Evolutionary conservation across 768 basidiomycete species (phyloP), one percentile per base, ranked within the genome.

Genomic region (Wakefieldia striispora): DNA sequence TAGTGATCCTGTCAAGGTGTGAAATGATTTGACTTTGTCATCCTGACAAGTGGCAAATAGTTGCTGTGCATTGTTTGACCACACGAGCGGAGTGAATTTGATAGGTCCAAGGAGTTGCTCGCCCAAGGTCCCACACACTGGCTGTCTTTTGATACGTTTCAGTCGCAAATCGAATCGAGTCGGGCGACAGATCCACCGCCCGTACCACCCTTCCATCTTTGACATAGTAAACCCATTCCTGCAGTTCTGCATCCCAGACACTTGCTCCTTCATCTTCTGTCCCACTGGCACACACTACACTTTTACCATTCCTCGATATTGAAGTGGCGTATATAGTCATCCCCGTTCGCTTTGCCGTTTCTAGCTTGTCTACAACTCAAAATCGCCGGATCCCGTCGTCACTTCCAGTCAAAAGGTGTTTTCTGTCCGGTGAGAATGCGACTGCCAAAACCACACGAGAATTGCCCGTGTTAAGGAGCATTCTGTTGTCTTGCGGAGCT

Each of bases 111-210:
- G 14, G 1, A 46, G 14, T 23, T 48, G 14, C 26, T 42, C 17
- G 2, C 40, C 43, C 3, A 16, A 54, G 42, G 19, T 10, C 14
- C 49, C 43, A 52, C 9, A 54, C 4, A 39, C 8, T 37, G 12
- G 31, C 39, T 6, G 23, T 23, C 3, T 23, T 23, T 5, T n/a
- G n/a, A n/a, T 6, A n/a, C 2, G 21, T 33, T 14, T 43, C 43
- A 19, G 43, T 52, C 14, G 35, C 43, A 11, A 52, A 45, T 36
- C 26, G 31, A 27, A 35, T 41, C 12, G 52, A 45, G 19, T 51
- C 43, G 23, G 23, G 23, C 23, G 23, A 23, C 23, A 23, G 6
- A 26, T 26, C 26, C 26, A 26, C 26, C 8, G 26, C 6, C 26
- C 5, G 1, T 8, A 9, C 26, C 26, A 1, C 1, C 3, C 8